phyloP scores from a whole-genome alignment of 306 rosid species.

The Echinosophora koreensis region DNA sequence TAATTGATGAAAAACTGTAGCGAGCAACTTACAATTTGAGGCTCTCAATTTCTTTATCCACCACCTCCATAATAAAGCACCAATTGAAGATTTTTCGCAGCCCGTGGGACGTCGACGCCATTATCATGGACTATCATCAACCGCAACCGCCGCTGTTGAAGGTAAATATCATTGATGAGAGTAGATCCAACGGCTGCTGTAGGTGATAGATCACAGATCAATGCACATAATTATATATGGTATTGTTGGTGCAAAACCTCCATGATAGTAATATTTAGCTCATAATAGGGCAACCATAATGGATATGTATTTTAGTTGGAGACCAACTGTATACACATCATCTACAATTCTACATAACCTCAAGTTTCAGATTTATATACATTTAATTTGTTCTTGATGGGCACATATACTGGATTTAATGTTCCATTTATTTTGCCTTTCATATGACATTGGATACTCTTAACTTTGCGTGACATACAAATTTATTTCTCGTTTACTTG shows the following conservation, averaged over 20 bases:
- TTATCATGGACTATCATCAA: slow-evolving; percentile 31
- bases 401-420: not conserved
- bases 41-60: slow-evolving; percentile 33
- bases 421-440: not conserved
- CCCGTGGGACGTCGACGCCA: not conserved
- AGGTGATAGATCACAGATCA: slow-evolving; percentile 6
- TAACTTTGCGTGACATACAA: not conserved
- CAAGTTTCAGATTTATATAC: not conserved
- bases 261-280: slow-evolving; percentile 30
- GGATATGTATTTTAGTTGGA: slow-evolving; percentile 3
- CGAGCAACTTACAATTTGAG: not conserved
- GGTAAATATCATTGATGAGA: slow-evolving; percentile 32
- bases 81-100: not conserved
- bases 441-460: not conserved
- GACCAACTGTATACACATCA: slow-evolving; percentile 14
- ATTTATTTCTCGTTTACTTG: not conserved
- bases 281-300: slow-evolving; percentile 20
- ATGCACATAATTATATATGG: slow-evolving; percentile 39
- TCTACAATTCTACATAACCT: not conserved
- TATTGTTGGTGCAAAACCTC: slow-evolving; percentile 33
- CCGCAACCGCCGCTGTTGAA: slow-evolving; percentile 30
- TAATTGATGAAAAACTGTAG: not conserved
- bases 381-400: not conserved
- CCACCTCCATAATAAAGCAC: slow-evolving; percentile 15
- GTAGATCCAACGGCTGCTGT: slow-evolving; percentile 36